Evolutionary conservation across 1,139 yeast species (phyloP).

Genomic region (Torulaspora globosa): DNA sequence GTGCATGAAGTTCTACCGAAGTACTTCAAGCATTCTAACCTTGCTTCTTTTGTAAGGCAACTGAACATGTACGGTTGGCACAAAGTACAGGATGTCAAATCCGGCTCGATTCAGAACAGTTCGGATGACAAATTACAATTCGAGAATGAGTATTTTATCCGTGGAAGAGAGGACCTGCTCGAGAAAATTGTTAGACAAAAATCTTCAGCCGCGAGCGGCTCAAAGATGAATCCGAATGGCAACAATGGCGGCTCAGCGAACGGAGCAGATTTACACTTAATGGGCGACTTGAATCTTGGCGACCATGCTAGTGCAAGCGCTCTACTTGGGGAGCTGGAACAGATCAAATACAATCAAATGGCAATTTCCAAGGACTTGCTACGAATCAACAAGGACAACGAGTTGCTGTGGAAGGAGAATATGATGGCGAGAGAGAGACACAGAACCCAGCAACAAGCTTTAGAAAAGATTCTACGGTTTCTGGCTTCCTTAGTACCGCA

Average conservation of each 20-base stretch:
- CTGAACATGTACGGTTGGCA: conserved; percentile 95
- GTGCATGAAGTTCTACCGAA: conserved; percentile 82
- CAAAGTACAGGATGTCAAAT: conserved; percentile 62
- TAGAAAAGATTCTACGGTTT: conserved; percentile 82
- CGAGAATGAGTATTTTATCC: conserved; percentile 72
- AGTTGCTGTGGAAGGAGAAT: conserved; percentile 86
- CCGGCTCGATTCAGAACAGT: conserved; percentile 36
- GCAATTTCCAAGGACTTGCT: conserved; percentile 79
- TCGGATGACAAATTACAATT: conserved; percentile 56
- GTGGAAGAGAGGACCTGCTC: conserved; percentile 66
- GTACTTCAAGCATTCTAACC: conserved; percentile 90
- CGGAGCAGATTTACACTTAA: conserved; percentile 13
- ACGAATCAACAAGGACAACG: conserved; percentile 81
- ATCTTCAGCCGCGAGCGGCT: conserved; percentile 18
- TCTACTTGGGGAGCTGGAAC: conserved; percentile 68
- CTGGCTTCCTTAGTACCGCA: conserved; percentile 76
- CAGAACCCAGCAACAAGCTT: conserved; percentile 77
- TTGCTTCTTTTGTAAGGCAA: conserved; percentile 91
- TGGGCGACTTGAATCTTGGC: conserved; percentile 19
- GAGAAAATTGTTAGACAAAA: conserved; percentile 61
- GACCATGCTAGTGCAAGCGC: conserved; percentile 47
- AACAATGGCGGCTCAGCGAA: conserved; percentile 16
- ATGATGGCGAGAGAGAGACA: conserved; percentile 79
- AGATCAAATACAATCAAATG: conserved; percentile 69
- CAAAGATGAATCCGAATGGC: conserved; percentile 17